phyloP scores from a whole-genome alignment of 208 protist species.

The Acanthamoeba pearcei region DNA sequence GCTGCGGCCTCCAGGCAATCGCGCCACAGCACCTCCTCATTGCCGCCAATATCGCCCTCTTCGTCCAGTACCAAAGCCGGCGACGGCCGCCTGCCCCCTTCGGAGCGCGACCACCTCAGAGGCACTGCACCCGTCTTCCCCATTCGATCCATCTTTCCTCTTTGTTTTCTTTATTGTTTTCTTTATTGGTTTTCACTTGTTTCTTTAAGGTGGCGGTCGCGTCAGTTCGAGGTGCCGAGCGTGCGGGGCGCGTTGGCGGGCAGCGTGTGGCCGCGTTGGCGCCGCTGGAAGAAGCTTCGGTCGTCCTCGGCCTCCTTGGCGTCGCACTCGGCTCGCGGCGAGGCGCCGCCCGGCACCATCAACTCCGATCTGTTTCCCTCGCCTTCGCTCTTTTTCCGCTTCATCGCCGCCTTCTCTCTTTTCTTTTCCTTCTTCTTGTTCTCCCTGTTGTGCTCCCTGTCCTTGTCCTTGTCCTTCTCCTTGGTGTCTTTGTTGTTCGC shows the following conservation, averaged over 20 bases:
- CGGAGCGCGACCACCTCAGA: no score
- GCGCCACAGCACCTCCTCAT: neutral
- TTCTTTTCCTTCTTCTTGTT: neutral
- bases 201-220: no score
- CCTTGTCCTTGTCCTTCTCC: neutral
- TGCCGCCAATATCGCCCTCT: no score
- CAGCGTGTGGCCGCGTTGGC: neutral
- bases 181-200: no score
- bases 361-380: neutral
- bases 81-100: no score
- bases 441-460: neutral
- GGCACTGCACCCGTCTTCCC: no score
- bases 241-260: neutral
- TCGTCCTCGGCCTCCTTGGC: conserved; percentile 38
- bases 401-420: neutral
- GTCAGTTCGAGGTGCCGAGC: neutral
- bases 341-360: neutral
- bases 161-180: no score
- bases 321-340: neutral
- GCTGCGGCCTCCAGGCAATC: neutral
- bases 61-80: no score
- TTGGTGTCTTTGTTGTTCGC: neutral
- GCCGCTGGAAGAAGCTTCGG: neutral
- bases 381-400: neutral
- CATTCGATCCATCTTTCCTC: no score